These are phyloP conservation scores for Evernia prunastri DNA, from an alignment of 495 filamentous ascomycete species.

Conservation along the genomic window DNA sequence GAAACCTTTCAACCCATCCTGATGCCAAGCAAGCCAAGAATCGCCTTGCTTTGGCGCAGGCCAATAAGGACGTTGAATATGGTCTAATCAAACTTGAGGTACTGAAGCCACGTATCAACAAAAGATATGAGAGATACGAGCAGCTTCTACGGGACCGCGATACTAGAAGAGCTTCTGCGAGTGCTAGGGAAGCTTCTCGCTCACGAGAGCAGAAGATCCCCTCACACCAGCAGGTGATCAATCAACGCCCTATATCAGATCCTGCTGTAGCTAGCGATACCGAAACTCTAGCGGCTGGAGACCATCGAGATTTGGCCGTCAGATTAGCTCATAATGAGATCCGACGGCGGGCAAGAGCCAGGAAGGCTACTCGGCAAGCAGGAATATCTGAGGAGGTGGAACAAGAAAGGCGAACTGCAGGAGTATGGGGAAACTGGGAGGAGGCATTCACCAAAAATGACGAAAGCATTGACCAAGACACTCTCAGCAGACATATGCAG, in stretches of 20 bases:
- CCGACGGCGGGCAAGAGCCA: conserved; percentile 54
- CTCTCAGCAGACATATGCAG: conserved; percentile 43
- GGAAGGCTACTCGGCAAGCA: conserved; percentile 48
- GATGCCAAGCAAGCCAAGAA: conserved; percentile 45
- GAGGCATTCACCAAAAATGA: conserved; percentile 27
- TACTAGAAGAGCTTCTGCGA: conserved; percentile 29
- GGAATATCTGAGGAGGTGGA: conserved; percentile 51
- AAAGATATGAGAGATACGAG: conserved; percentile 55
- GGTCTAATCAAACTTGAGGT: conserved; percentile 55
- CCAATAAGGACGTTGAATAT: conserved; percentile 46
- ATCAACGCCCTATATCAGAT: conserved; percentile 30
- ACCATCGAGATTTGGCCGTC: conserved; percentile 71
- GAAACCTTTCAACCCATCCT: conserved; percentile 56
- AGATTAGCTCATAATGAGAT: conserved; percentile 70
- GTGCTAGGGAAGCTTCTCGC: conserved; percentile 10
- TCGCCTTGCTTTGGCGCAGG: conserved; percentile 40
- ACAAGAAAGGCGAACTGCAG: conserved; percentile 50
- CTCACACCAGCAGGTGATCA: conserved; percentile 14
- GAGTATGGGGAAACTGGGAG: conserved; percentile 59
- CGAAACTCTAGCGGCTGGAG: conserved; percentile 57
- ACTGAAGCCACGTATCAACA: conserved; percentile 61
- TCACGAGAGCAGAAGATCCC: conserved; percentile 12
- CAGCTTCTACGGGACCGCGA: conserved; percentile 47
- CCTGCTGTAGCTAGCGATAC: conserved; percentile 38
- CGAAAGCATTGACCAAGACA: conserved; percentile 35